phyloP scores from a whole-genome alignment of 2,329 filamentous ascomycete species.

The Amauroascus niger region DNA sequence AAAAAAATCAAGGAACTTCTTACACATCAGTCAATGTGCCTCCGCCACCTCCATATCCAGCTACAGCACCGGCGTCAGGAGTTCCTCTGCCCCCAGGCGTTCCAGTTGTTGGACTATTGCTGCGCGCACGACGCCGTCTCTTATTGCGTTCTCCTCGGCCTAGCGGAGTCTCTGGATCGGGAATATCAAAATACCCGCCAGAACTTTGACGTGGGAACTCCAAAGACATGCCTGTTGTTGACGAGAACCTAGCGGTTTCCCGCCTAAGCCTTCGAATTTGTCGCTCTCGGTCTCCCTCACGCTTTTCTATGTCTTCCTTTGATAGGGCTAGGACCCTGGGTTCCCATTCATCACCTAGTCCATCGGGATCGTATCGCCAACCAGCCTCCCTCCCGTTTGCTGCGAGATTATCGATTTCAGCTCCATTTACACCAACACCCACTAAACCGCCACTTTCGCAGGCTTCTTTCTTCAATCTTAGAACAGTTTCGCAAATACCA shows the following conservation, averaged over 20 bases:
- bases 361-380: constrained; percentile 91
- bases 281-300: constrained; percentile 85
- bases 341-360: constrained; percentile 74
- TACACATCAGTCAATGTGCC: constrained; percentile 57
- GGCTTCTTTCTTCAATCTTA: constrained; percentile 90
- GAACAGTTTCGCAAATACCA: constrained; percentile 89
- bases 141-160: constrained; percentile 86
- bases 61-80: constrained; percentile 54
- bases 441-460: constrained; percentile 85
- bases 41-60: constrained; percentile 59
- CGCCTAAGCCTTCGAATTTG: constrained; percentile 77
- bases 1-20: constrained; percentile 6
- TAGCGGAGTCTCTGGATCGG: constrained; percentile 64
- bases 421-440: constrained; percentile 57
- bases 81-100: constrained; percentile 68
- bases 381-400: constrained; percentile 74
- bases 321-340: constrained; percentile 71
- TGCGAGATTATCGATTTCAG: constrained; percentile 79
- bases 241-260: constrained; percentile 87
- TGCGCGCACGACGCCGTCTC: constrained; percentile 88
- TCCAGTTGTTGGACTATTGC: constrained; percentile 65
- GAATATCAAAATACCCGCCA: constrained; percentile 51
- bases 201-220: constrained; percentile 53
- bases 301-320: constrained; percentile 95
- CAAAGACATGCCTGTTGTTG: constrained; percentile 68